Base-by-base conservation (phyloP, 2,329 filamentous ascomycete species). In the Cordyceps sp. region DNA sequence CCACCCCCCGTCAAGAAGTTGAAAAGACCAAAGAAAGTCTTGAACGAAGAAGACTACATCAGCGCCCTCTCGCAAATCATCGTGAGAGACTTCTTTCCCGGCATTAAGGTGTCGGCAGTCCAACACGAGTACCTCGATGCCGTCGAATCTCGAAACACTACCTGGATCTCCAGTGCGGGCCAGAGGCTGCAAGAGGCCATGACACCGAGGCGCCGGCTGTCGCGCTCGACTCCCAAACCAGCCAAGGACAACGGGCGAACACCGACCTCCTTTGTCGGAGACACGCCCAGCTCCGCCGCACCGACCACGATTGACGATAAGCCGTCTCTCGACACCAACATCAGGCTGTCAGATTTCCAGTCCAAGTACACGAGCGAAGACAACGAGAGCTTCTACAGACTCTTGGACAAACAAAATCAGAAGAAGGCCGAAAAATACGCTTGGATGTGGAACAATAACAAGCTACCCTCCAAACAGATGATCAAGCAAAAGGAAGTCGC, bases 321-420 rank as follows among this genome's bases (percentile, higher is more conserved):
- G 33, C 58, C 59, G 36, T 55, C 64, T 21, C 62, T 83, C 14
- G 77, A 93, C 49, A 73, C 77, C 26, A 78, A 77, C 43, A 73
- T 96, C 62, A 85, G 78, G 37, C 66, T 98, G 2, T 73, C 77
- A 33, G 72, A 77, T 2, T 98, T 94, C 46, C 90, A 98, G 49
- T 69, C 80, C 4, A 88, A 82, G 42, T 96, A 94, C 57, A 98
- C 88, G 1, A 93, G 84, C 47, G 90, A 98, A 54, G 90, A 98
- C 52, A 96, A 96, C 48, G 90, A 94, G 50, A 92, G 82, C 44
- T 96, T 98, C 59, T 93, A 93, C 54, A 79, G 78, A 44, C 64
- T 98, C 2, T 62, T 96, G 19, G 90, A 98, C 57, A 81, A 77
- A 46, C 84, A 94, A 47, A 98, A 94, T 47, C 67, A 76, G 38